Conservation (phyloP, 805 yeast genomes). For the Suhomyces canberraensis region DNA sequence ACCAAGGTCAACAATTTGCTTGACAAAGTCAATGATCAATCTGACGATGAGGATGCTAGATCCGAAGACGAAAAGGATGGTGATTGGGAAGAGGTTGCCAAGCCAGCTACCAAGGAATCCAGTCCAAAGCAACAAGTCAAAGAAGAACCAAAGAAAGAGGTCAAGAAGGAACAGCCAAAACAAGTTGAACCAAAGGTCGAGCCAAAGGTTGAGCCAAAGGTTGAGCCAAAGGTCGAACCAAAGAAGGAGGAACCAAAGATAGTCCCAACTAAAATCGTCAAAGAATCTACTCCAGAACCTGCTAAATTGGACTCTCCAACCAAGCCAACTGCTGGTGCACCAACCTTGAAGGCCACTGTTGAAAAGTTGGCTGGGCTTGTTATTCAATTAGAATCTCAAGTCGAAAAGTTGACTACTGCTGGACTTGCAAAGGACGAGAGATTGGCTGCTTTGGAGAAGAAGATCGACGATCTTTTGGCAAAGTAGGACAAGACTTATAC, state of each 20-base stretch:
- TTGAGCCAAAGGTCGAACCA: constrained; percentile 12
- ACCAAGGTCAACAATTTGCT: constrained; percentile 33
- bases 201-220: constrained; percentile 11
- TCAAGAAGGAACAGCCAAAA: constrained; percentile 6
- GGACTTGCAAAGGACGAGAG: constrained; percentile 66
- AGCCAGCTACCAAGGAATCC: constrained; percentile 17
- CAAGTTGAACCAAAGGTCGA: constrained; percentile 7
- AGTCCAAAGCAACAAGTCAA: not conserved
- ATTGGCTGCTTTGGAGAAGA: constrained; percentile 54
- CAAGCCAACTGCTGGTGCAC: constrained; percentile 35
- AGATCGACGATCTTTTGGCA: constrained; percentile 52
- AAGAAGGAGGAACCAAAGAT: constrained; percentile 9
- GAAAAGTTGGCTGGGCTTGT: constrained; percentile 64
- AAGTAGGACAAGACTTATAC: too few species aligned
- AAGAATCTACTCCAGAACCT: constrained; percentile 6
- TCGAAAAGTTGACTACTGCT: constrained; percentile 48
- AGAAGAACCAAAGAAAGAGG: constrained; percentile 3
- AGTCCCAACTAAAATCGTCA: constrained; percentile 5
- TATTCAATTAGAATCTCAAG: constrained; percentile 52
- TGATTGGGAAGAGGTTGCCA: constrained; percentile 40
- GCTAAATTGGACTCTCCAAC: constrained; percentile 16
- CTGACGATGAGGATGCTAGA: constrained; percentile 34
- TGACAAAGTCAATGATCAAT: constrained; percentile 35
- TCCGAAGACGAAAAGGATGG: constrained; percentile 25
- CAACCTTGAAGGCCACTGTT: constrained; percentile 69